A percentile compares a stretch with the other conserved stretches of the same genome.
phyloP scores from a whole-genome alignment of 2,329 filamentous ascomycete genomes.

The Penicillium decumbens region DNA sequence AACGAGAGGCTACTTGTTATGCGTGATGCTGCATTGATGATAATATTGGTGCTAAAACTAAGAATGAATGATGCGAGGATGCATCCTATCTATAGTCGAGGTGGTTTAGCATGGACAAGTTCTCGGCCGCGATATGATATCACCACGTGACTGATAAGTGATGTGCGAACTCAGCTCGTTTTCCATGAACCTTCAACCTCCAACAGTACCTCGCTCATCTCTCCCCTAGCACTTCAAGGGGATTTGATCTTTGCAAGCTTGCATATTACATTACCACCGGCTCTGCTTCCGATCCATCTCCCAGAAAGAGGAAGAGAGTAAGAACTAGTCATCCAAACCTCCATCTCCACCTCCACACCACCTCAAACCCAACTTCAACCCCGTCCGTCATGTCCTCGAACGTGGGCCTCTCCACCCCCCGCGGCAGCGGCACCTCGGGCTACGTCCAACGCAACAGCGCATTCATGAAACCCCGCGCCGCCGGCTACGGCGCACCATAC shows the following conservation, averaged over 20 bases:
- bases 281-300: neutral
- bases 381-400: slow-evolving; percentile 75
- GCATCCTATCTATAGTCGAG: too few species aligned
- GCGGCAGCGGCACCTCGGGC: slow-evolving; percentile 91
- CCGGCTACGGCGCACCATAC: slow-evolving; percentile 65
- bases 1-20: too few species aligned
- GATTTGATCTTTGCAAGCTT: neutral
- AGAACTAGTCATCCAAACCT: neutral
- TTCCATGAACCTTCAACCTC: neutral
- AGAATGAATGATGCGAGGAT: too few species aligned
- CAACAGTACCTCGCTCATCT: neutral
- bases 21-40: too few species aligned
- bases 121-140: too few species aligned
- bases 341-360: neutral
- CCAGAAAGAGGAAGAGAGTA: neutral
- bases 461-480: slow-evolving; percentile 76
- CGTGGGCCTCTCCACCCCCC: slow-evolving; percentile 89
- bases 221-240: neutral
- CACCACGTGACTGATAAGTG: slow-evolving; percentile 11
- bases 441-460: slow-evolving; percentile 97
- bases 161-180: neutral
- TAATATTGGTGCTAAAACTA: too few species aligned
- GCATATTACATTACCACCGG: neutral
- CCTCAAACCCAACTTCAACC: neutral
- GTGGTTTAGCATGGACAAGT: too few species aligned